These are phyloP conservation scores for Boletellus ananiceps DNA, from an alignment of 768 basidiomycete species.

Conservation along the genomic window DNA sequence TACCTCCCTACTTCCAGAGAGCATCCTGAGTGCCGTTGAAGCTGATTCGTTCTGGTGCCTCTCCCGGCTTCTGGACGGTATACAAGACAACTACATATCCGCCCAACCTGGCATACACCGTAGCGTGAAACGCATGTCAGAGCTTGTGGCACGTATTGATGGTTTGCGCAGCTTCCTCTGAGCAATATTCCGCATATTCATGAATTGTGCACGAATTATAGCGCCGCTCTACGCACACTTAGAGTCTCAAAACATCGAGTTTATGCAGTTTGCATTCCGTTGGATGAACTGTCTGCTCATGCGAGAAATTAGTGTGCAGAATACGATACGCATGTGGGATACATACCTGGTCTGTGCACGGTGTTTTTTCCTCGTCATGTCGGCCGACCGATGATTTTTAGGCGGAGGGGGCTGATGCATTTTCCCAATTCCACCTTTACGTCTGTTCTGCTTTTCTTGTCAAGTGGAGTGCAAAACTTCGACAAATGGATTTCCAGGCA, in stretches of 20 bases:
- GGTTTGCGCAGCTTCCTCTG: slow-evolving; percentile 41
- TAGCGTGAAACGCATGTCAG: slow-evolving; percentile 90
- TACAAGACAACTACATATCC: slow-evolving; percentile 97
- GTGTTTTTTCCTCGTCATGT: not conserved
- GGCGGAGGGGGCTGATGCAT: slow-evolving; percentile 97
- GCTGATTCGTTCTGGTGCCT: slow-evolving; percentile 99
- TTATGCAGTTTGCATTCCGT: slow-evolving; percentile 99
- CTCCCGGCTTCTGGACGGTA: slow-evolving; percentile 90
- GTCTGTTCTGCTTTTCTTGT: slow-evolving; percentile 97
- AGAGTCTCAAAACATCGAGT: slow-evolving; percentile 89
- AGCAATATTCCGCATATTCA: not conserved
- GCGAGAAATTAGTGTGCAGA: slow-evolving; percentile 95
- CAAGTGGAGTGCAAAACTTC: slow-evolving; percentile 89
- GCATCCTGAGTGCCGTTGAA: slow-evolving; percentile 80
- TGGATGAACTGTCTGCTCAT: slow-evolving; percentile 99
- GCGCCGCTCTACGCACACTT: slow-evolving; percentile 87
- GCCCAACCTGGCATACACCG: slow-evolving; percentile 96
- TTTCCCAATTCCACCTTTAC: slow-evolving; percentile 97
- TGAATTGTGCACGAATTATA: slow-evolving; percentile 25
- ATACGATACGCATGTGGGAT: slow-evolving; percentile 99
- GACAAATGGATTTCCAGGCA: slow-evolving; percentile 98
- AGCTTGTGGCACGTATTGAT: slow-evolving; percentile 87
- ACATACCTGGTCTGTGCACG: slow-evolving; percentile 79
- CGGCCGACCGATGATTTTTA: slow-evolving; percentile 29
- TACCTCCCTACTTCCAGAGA: slow-evolving; percentile 63